These are phyloP conservation scores for Hypoxylon sp. DNA, from an alignment of 2,329 filamentous ascomycete genomes.

Conservation along the genomic window DNA sequence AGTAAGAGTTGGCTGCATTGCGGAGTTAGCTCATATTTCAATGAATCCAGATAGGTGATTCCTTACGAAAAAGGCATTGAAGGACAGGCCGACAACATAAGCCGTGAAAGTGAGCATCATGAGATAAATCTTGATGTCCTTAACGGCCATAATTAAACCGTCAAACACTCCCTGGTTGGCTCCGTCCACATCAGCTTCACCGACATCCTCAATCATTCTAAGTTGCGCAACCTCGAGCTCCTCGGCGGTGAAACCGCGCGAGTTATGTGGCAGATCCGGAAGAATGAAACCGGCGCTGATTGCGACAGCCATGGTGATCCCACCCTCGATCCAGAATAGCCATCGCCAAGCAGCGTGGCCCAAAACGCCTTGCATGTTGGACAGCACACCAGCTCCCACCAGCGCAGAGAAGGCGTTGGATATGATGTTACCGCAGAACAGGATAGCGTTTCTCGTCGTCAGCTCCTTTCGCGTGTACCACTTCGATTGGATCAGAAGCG, in stretches of 20 bases:
- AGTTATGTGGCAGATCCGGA: constrained; percentile 70
- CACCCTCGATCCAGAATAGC: constrained; percentile 74
- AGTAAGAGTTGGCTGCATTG: constrained; percentile 63
- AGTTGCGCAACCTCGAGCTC: constrained; percentile 70
- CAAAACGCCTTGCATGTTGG: constrained; percentile 69
- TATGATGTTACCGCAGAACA: constrained; percentile 73
- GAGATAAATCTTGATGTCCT: constrained; percentile 74
- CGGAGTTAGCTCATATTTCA: constrained; percentile 28
- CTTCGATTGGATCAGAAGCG: constrained; percentile 74
- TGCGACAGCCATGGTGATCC: constrained; percentile 65
- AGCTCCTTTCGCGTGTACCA: constrained; percentile 76
- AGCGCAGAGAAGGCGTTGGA: constrained; percentile 73
- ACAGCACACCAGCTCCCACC: constrained; percentile 71
- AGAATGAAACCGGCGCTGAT: constrained; percentile 64
- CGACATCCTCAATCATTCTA: constrained; percentile 71
- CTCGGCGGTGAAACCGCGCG: constrained; percentile 71
- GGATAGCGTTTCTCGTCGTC: constrained; percentile 67
- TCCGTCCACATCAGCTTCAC: constrained; percentile 68
- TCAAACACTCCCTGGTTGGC: constrained; percentile 65
- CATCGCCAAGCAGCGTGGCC: constrained; percentile 73
- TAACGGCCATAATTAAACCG: constrained; percentile 71
- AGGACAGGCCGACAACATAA: constrained; percentile 71
- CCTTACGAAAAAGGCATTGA: constrained; percentile 69
- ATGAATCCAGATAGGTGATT: constrained; percentile 47
- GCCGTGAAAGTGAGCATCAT: constrained; percentile 75